Evolutionary conservation across 176 grass and related monocot species (phyloP).

Genomic region (Avena sativa): DNA sequence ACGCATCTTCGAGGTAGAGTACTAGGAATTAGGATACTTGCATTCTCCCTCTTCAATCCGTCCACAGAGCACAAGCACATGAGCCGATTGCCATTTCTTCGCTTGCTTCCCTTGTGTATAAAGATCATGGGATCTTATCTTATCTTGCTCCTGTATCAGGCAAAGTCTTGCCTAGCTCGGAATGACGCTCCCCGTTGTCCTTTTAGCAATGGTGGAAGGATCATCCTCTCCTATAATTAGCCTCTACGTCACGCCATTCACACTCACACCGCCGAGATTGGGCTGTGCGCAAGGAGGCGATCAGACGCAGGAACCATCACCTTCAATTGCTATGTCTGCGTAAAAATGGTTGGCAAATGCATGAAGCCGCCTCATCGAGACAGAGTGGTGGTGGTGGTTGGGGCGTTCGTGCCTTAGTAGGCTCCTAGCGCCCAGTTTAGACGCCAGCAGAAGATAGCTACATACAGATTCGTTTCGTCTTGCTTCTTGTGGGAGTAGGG

Average conservation of each 20-base stretch:
- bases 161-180: not conserved
- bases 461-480: not conserved
- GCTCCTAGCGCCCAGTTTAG: not conserved
- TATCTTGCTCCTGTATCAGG: not conserved
- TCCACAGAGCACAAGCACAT: not conserved
- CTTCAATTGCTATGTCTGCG: not conserved
- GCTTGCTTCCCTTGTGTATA: not conserved
- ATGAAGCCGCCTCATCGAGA: not conserved
- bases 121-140: not conserved
- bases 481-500: too few species aligned
- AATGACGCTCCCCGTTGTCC: too few species aligned
- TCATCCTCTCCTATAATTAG: too few species aligned
- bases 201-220: too few species aligned
- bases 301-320: not conserved
- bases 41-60: too few species aligned
- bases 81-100: not conserved
- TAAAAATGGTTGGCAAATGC: not conserved
- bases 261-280: too few species aligned
- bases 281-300: not conserved
- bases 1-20: too few species aligned
- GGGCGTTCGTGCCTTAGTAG: not conserved
- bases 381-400: not conserved
- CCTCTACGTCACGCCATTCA: too few species aligned
- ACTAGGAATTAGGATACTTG: too few species aligned
- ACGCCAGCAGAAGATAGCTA: not conserved